Evolutionary conservation across 1,284 basidiomycete genomes (phyloP).

Genomic region (Cryptococcus floricola): DNA sequence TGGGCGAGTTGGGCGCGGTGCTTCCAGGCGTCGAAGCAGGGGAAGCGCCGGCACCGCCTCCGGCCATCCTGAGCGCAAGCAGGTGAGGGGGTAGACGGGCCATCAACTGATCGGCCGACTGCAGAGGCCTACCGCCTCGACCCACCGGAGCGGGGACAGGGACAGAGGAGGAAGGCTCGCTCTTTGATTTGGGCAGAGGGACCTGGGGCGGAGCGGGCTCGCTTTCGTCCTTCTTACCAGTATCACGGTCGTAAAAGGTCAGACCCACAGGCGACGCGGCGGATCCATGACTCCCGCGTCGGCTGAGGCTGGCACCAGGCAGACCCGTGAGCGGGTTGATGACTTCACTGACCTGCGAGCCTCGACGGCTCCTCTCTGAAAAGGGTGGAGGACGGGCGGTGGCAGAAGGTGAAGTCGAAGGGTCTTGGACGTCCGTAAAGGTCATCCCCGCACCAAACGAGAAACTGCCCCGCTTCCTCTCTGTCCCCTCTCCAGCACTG

Average conservation of each 20-base stretch:
- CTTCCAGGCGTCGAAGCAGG: background rate
- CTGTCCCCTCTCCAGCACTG: slow-evolving; percentile 25
- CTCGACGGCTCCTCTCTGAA: slow-evolving; percentile 9
- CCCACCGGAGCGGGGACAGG: background rate
- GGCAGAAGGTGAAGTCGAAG: too few species aligned
- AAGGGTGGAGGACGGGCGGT: background rate
- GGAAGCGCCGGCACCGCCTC: slow-evolving; percentile 1
- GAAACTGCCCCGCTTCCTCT: slow-evolving; percentile 19
- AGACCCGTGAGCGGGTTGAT: slow-evolving; percentile 45
- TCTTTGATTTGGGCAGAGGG: slow-evolving; percentile 10
- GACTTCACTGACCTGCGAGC: slow-evolving; percentile 32
- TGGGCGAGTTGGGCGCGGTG: slow-evolving; percentile 14
- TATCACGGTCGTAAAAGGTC: background rate
- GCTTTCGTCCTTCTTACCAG: background rate
- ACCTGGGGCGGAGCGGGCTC: slow-evolving; percentile 13
- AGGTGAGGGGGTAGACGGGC: slow-evolving; percentile 43
- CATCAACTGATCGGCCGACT: slow-evolving; percentile 35
- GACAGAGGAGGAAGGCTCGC: slow-evolving; percentile 2
- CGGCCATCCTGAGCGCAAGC: slow-evolving; percentile 32
- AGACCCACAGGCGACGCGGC: too few species aligned
- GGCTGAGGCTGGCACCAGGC: slow-evolving; percentile 20
- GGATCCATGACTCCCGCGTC: too few species aligned
- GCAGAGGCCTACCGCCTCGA: slow-evolving; percentile 5
- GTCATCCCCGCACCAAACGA: slow-evolving; percentile 1
- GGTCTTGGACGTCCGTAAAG: background rate